Percentiles rank a stretch among this genome's conserved stretches.
Conservation (phyloP, 2,329 filamentous ascomycete species). For the Colletotrichum endophyticum region DNA sequence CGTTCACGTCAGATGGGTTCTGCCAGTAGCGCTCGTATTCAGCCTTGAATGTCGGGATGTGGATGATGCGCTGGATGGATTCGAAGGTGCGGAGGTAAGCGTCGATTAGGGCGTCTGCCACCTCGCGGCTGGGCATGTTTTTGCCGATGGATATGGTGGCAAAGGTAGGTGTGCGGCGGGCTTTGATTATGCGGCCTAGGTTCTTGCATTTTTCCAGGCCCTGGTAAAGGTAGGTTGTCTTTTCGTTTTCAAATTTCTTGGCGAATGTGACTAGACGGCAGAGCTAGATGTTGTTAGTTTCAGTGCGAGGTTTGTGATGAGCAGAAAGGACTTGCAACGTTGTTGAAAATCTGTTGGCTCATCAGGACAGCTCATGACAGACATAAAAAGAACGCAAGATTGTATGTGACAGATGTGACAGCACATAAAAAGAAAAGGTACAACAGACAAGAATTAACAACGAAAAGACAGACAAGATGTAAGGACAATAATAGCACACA, state of each 20-base stretch:
- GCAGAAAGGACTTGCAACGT: neutral
- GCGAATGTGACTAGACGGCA: constrained; percentile 25
- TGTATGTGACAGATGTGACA: no score
- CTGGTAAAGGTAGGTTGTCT: constrained; percentile 33
- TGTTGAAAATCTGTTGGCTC: neutral
- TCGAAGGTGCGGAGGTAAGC: constrained; percentile 62
- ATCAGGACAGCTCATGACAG: neutral
- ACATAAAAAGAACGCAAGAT: no score
- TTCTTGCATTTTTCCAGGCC: constrained; percentile 44
- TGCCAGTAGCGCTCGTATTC: constrained; percentile 59
- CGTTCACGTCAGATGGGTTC: constrained; percentile 40
- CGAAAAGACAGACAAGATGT: no score
- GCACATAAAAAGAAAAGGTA: no score
- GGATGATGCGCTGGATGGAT: constrained; percentile 60
- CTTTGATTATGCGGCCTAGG: constrained; percentile 46
- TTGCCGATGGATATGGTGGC: constrained; percentile 39
- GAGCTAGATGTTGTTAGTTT: constrained; percentile 22
- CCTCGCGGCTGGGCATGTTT: constrained; percentile 38
- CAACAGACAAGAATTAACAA: no score
- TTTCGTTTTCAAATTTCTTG: constrained; percentile 26
- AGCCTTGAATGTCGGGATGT: constrained; percentile 59
- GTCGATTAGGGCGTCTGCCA: constrained; percentile 57
- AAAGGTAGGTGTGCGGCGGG: constrained; percentile 38
- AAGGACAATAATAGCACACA: no score
- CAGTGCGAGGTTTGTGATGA: neutral